Conservation (phyloP, 1,139 yeast species). For the Citeromyces hawaiiensis region DNA sequence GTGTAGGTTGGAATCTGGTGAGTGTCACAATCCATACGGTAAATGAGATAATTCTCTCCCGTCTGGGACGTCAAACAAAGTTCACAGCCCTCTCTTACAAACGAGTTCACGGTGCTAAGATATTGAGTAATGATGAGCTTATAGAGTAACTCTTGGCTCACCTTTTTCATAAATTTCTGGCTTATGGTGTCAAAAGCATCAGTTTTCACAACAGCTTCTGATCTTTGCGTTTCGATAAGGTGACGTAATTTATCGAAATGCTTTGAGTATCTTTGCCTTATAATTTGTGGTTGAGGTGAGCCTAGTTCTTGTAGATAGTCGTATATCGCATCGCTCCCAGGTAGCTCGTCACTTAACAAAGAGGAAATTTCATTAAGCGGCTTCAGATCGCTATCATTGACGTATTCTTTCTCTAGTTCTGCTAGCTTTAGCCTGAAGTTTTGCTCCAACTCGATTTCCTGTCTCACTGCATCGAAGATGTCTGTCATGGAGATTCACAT, state of each 20-base stretch:
- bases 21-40: background rate
- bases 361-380: constrained; percentile 3
- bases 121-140: background rate
- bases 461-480: background rate
- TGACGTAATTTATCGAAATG: background rate
- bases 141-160: background rate
- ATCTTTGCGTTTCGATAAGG: background rate
- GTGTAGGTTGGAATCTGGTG: background rate
- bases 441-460: background rate
- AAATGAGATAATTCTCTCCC: background rate
- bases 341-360: background rate
- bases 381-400: constrained; percentile 4
- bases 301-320: background rate
- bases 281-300: background rate
- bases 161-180: background rate
- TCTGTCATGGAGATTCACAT: background rate
- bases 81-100: background rate
- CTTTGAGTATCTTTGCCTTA: background rate
- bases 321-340: background rate
- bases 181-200: background rate
- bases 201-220: background rate
- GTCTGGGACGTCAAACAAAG: background rate
- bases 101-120: background rate
- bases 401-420: constrained; percentile 1
- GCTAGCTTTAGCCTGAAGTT: background rate